These are phyloP conservation scores for Metarhizium guizhouense DNA, from an alignment of 2,329 filamentous ascomycete species.

Conservation along the genomic window DNA sequence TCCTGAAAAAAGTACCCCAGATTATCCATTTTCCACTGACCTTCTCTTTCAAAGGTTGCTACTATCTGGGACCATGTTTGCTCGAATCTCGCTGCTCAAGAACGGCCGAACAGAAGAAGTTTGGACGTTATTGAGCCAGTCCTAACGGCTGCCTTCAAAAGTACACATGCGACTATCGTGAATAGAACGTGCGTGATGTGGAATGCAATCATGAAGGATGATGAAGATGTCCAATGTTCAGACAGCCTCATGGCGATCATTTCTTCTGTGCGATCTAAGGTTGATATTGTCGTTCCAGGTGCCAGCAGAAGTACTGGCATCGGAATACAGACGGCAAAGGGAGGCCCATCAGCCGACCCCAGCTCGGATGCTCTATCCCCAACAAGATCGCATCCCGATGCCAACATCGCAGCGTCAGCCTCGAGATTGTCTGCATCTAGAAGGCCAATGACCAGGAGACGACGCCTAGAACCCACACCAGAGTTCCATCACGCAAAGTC, in stretches of 20 bases:
- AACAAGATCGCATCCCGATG: conserved; percentile 17
- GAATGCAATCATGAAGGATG: conserved; percentile 60
- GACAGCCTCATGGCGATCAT: conserved; percentile 53
- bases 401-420: conserved; percentile 7
- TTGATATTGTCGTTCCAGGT: conserved; percentile 38
- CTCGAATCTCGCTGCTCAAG: conserved; percentile 24
- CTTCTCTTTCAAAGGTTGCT: not conserved
- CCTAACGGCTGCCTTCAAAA: conserved; percentile 47
- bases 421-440: conserved; percentile 11
- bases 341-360: conserved; percentile 41
- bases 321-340: conserved; percentile 31
- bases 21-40: conserved; percentile 15
- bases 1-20: not conserved
- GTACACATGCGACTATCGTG: conserved; percentile 46
- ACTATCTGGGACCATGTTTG: conserved; percentile 42
- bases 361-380: conserved; percentile 22
- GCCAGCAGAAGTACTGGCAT: conserved; percentile 29
- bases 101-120: conserved; percentile 31
- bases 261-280: conserved; percentile 45
- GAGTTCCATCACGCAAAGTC: conserved; percentile 15
- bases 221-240: conserved; percentile 55
- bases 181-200: conserved; percentile 47
- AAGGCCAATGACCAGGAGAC: conserved; percentile 17
- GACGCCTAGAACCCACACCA: conserved; percentile 18
- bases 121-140: conserved; percentile 45